Base-by-base conservation (phyloP, 306 rosid genomes). In the Vigna angularis region DNA sequence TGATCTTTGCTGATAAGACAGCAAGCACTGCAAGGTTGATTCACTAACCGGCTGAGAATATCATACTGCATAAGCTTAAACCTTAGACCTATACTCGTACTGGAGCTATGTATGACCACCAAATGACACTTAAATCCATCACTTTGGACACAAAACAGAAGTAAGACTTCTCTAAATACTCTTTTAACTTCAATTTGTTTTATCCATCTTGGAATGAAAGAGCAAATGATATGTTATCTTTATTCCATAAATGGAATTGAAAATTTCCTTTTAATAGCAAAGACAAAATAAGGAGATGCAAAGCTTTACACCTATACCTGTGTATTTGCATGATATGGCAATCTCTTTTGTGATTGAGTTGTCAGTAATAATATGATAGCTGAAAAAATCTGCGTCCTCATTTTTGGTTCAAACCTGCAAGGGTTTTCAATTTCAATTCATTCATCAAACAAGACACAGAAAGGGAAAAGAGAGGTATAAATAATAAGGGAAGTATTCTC, bases 331-430 rank as follows among this genome's bases (percentile, higher is more conserved):
- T 82, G 91, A 83, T 92, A 92, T 61, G 98, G 98, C 38, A 94
- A 88, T 67, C 78, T 84, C 64, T 73, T 83, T 81, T 94, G 98
- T 66, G 98, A 87, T 65, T 83, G 76, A 70, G 97, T 75, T n/a
- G 97, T 83, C 78, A 87, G 65, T 62, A 94, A 83, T 58, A 88
- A 79, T 85, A 94, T 66, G 79, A 88, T 68, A 24, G 92, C 82
- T 66, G 93, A 90, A 62, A 86, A 86, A 77, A 86, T 61, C 50
- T 55, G 85, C 66, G 84, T 82, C 87, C 85, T 88, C 90, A 89
- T 81, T 82, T 84, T 89, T 83, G 90, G 88, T 73, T 91, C 91
- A 80, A 89, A 79, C 95, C 98, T 94, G 78, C 70, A 87, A 56
- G 70, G 70, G 63, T 58, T 42, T 42, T 42, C 47, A 36, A 2